Conservation (phyloP, 2,329 filamentous ascomycete genomes). For the Berkeleyomyces rouxiae region DNA sequence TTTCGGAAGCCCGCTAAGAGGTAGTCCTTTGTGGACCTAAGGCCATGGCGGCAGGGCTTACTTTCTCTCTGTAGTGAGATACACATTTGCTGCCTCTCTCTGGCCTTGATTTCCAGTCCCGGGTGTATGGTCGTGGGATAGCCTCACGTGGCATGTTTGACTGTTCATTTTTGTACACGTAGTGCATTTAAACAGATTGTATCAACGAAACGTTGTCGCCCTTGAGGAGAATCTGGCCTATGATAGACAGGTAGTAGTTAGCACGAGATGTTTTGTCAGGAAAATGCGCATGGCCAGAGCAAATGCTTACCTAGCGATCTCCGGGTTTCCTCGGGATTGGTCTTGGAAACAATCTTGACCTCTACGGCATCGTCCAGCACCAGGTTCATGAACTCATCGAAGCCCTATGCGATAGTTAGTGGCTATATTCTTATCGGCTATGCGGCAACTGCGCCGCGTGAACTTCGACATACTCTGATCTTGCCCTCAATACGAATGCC, state of each 20-base stretch:
- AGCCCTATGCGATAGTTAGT: slow-evolving; percentile 47
- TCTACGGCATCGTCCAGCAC: slow-evolving; percentile 92
- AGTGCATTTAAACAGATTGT: slow-evolving; percentile 25
- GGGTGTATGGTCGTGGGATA: neutral
- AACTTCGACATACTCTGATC: slow-evolving; percentile 64
- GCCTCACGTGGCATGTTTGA: neutral
- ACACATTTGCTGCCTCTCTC: neutral
- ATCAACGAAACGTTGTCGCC: slow-evolving; percentile 79
- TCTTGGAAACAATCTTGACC: slow-evolving; percentile 71
- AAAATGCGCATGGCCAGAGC: neutral
- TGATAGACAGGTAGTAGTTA: slow-evolving; percentile 17
- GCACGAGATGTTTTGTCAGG: neutral
- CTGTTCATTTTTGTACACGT: neutral
- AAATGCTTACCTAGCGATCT: slow-evolving; percentile 52
- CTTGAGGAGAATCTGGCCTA: slow-evolving; percentile 73
- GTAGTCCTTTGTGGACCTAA: neutral
- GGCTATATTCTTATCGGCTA: too few species aligned
- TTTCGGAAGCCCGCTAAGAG: too few species aligned
- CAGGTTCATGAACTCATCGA: slow-evolving; percentile 99
- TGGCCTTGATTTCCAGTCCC: neutral
- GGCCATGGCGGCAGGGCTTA: neutral
- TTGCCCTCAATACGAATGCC: slow-evolving; percentile 89
- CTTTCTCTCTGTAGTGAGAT: neutral
- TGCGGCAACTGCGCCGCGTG: too few species aligned
- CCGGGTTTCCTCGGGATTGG: slow-evolving; percentile 56